A percentile compares a stretch with the other conserved stretches of the same genome.
Conservation (phyloP, 768 basidiomycete genomes). For the Mrakia frigida region DNA sequence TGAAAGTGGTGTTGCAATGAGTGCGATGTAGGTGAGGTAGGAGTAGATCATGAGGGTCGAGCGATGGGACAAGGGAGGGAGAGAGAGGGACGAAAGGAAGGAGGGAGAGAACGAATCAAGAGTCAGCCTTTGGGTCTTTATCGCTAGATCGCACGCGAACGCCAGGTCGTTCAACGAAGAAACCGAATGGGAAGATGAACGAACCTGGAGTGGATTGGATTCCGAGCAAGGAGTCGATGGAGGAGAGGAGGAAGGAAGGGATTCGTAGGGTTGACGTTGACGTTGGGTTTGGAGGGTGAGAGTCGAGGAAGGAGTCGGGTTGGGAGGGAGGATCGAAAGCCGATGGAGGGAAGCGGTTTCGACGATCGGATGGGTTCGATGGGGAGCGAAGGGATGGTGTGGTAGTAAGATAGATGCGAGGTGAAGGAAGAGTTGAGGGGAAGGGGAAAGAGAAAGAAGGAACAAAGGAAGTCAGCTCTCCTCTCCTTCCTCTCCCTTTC, state of each 20-base stretch:
- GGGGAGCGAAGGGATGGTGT: not conserved
- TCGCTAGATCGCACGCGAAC: slow-evolving; percentile 16
- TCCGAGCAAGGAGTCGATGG: too few species aligned
- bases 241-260: too few species aligned
- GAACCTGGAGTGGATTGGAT: not conserved
- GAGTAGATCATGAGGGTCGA: too few species aligned
- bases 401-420: not conserved
- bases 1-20: not conserved
- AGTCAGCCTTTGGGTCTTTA: slow-evolving; percentile 84
- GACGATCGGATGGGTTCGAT: not conserved
- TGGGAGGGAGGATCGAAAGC: too few species aligned
- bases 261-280: too few species aligned
- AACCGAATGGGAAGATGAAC: not conserved
- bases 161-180: not conserved
- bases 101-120: slow-evolving; percentile 82
- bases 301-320: too few species aligned
- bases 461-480: slow-evolving; percentile 4
- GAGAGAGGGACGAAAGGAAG: slow-evolving; percentile 55
- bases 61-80: not conserved
- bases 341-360: not conserved
- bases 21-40: not conserved
- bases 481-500: not conserved
- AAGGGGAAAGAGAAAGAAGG: not conserved
- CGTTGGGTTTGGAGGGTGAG: too few species aligned
- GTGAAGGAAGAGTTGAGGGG: not conserved